Percentiles rank a stretch among this genome's conserved stretches.
These are phyloP conservation scores for Annulohypoxylon stygium DNA, from an alignment of 495 filamentous ascomycete species.

Conservation along the genomic window DNA sequence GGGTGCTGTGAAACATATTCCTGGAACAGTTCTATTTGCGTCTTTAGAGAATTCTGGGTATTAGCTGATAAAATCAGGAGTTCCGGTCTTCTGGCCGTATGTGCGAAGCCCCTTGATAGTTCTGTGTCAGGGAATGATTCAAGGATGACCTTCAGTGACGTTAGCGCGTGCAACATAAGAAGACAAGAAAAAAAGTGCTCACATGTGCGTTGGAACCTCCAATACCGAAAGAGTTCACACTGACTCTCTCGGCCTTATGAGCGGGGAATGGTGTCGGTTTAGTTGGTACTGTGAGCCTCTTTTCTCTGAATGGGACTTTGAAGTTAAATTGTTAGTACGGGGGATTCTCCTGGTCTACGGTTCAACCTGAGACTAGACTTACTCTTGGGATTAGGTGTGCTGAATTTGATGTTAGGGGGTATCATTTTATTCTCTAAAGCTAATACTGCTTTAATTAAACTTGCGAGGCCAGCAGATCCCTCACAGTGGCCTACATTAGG, in stretches of 20 bases:
- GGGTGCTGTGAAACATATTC: slow-evolving; percentile 32
- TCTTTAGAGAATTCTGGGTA: slow-evolving; percentile 38
- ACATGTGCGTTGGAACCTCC: slow-evolving; percentile 66
- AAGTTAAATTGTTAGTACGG: slow-evolving; percentile 22
- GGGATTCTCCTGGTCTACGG: background rate
- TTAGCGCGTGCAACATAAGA: background rate
- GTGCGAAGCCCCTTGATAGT: background rate
- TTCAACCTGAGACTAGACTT: slow-evolving; percentile 14
- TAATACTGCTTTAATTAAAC: slow-evolving; percentile 64
- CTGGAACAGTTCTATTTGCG: slow-evolving; percentile 30
- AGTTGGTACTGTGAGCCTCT: slow-evolving; percentile 44
- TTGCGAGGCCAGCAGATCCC: slow-evolving; percentile 61
- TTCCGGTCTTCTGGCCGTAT: slow-evolving; percentile 26
- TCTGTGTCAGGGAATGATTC: slow-evolving; percentile 45
- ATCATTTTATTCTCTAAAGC: slow-evolving; percentile 62
- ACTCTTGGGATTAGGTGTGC: slow-evolving; percentile 49
- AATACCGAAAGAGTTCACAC: slow-evolving; percentile 64
- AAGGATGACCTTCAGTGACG: slow-evolving; percentile 46
- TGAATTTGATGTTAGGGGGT: slow-evolving; percentile 54
- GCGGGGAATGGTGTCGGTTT: slow-evolving; percentile 39
- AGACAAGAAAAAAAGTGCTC: slow-evolving; percentile 4
- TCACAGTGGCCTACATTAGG: slow-evolving; percentile 67
- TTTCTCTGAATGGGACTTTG: slow-evolving; percentile 44
- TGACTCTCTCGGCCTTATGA: slow-evolving; percentile 45
- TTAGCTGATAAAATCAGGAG: slow-evolving; percentile 46